Conservation (phyloP, 1,284 basidiomycete genomes). For the Xerocomus nothofagi region DNA sequence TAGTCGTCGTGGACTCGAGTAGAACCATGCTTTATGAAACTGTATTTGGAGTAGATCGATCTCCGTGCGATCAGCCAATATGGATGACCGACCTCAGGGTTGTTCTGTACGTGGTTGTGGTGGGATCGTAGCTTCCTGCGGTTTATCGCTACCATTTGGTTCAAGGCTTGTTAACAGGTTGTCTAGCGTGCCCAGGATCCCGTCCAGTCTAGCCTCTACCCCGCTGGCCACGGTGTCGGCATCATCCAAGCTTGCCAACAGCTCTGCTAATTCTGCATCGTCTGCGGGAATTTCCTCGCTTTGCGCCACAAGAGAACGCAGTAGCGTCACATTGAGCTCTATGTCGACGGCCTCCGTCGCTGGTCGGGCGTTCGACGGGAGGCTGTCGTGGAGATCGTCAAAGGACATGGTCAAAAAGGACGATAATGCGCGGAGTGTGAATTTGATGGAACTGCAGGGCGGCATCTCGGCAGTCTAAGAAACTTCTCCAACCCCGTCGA, state of each 20-base stretch:
- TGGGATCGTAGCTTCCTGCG: not conserved
- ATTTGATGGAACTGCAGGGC: not conserved
- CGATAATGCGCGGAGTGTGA: constrained; percentile 25
- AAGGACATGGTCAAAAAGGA: constrained; percentile 23
- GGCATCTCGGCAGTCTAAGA: constrained; percentile 35
- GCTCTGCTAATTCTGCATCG: constrained; percentile 35
- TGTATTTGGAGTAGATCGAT: not conserved
- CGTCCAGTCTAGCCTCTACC: constrained; percentile 59
- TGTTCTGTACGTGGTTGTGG: not conserved
- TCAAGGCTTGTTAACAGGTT: constrained; percentile 49
- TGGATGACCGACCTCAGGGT: constrained; percentile 18
- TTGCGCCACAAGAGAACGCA: constrained; percentile 39
- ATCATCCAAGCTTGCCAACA: constrained; percentile 50
- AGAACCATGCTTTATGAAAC: constrained; percentile 18
- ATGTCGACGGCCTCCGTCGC: constrained; percentile 7
- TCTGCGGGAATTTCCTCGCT: constrained; percentile 36
- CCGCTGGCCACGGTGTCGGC: constrained; percentile 56
- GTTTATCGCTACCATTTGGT: constrained; percentile 1
- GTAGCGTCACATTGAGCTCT: constrained; percentile 38
- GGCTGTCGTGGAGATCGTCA: constrained; percentile 13
- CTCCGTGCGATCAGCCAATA: not conserved
- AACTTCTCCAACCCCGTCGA: constrained; percentile 9
- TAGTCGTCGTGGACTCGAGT: constrained; percentile 8
- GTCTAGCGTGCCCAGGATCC: constrained; percentile 56
- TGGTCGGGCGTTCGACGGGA: not conserved